These are phyloP conservation scores for Torulaspora indica DNA, from an alignment of 805 yeast genomes.

Conservation along the genomic window DNA sequence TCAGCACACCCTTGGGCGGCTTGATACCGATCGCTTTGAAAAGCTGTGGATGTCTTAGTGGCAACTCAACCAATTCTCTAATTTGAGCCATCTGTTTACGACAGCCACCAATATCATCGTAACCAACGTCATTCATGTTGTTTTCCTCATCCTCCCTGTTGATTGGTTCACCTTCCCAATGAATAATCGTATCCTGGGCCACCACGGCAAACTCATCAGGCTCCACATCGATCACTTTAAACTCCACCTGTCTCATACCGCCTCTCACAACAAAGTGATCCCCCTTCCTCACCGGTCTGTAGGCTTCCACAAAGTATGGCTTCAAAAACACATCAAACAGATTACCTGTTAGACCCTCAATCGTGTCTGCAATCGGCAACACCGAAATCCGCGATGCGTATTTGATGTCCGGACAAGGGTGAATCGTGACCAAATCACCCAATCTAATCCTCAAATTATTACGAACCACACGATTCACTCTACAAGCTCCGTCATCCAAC, in stretches of 20 bases:
- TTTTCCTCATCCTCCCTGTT: slow-evolving; percentile 93
- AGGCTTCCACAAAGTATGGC: slow-evolving; percentile 98
- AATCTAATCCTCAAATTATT: slow-evolving; percentile 89
- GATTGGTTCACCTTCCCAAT: slow-evolving; percentile 98
- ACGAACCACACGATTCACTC: slow-evolving; percentile 93
- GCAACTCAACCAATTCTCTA: slow-evolving; percentile 96
- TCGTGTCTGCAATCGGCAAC: slow-evolving; percentile 95
- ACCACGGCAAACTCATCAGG: slow-evolving; percentile 97
- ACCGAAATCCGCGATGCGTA: slow-evolving; percentile 93
- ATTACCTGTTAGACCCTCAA: slow-evolving; percentile 96
- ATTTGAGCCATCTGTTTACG: slow-evolving; percentile 99
- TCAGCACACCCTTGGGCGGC: slow-evolving; percentile 96
- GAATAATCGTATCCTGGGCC: slow-evolving; percentile 96
- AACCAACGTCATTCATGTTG: slow-evolving; percentile 93
- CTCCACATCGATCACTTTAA: slow-evolving; percentile 96
- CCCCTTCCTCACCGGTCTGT: slow-evolving; percentile 97
- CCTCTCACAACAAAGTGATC: slow-evolving; percentile 96
- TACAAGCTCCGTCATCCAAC: slow-evolving; percentile 89
- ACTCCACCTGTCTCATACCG: slow-evolving; percentile 99
- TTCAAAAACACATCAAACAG: slow-evolving; percentile 92
- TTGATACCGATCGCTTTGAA: slow-evolving; percentile 97
- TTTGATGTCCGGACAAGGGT: slow-evolving; percentile 97
- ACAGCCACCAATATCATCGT: slow-evolving; percentile 98
- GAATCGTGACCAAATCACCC: slow-evolving; percentile 87
- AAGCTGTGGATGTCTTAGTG: slow-evolving; percentile 95